Base-by-base conservation (phyloP, 2,329 filamentous ascomycete species). In the Graphilbum fragrans region DNA sequence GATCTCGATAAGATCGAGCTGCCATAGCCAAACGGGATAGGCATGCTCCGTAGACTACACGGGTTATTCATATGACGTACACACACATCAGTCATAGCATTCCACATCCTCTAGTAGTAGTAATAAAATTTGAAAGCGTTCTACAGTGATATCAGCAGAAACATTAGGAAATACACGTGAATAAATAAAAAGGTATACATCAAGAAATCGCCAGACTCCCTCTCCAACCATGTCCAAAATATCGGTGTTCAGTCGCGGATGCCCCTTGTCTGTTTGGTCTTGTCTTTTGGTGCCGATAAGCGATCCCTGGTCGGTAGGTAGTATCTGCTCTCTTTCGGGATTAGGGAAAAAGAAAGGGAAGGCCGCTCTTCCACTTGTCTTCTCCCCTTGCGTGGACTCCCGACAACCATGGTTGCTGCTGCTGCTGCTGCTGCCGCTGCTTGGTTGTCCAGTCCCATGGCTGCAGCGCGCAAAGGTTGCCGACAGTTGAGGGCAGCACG, bases 1-100 rank as follows among this genome's bases (percentile, higher is more conserved):
- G 74, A 80, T 51, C 61, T 82, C 4, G 73, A 78, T 52, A 69
- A 65, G 46, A 61, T 67, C 56, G 62, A 68, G 35, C 43, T 65
- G 18, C 62, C 38, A 18, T 34, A 34, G n/a, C n/a, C 11, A 14
- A 29, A 29, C 25, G 25, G 14, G 25, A 14, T 29, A n/a, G n/a
- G n/a, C n/a, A n/a, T n/a, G n/a, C n/a, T n/a, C n/a, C n/a, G n/a
- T n/a, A n/a, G n/a, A n/a, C n/a, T n/a, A n/a, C n/a, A n/a, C n/a
- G n/a, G n/a, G n/a, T n/a, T n/a, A 27, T 27, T 27, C 7, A 27
- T 27, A 27, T 27, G 7, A 8, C 12, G 25, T 20, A 7, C 9
- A 33, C n/a, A 23, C 14, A 20, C 18, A 32, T 10, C n/a, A 16
- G 20, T 17, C 12, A 22, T 19, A 34, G 19, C 20, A 38, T 18